Conservation (phyloP, 805 yeast species). For the Kuraishia borneana region DNA sequence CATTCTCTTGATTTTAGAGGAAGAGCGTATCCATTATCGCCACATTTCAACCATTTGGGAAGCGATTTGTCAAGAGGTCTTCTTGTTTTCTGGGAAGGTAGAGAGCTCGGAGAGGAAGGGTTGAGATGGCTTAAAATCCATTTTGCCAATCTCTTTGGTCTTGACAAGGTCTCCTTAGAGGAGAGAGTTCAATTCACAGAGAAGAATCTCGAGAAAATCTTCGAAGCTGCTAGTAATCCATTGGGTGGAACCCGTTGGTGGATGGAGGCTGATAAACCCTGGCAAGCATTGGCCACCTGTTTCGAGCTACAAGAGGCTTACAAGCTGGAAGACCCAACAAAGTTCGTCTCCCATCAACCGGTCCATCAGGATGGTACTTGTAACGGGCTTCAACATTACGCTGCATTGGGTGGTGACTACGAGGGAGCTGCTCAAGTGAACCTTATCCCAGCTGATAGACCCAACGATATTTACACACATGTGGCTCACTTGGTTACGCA, state of each 20-base stretch:
- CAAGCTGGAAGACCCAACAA: slow-evolving; percentile 50
- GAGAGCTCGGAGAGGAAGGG: slow-evolving; percentile 52
- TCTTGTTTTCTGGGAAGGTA: slow-evolving; percentile 69
- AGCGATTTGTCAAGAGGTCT: slow-evolving; percentile 68
- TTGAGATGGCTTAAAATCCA: slow-evolving; percentile 69
- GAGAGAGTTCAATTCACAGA: slow-evolving; percentile 55
- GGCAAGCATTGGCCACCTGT: slow-evolving; percentile 70
- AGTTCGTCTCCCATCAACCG: slow-evolving; percentile 60
- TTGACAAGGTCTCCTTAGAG: slow-evolving; percentile 58
- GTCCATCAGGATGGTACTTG: slow-evolving; percentile 85
- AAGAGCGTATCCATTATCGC: slow-evolving; percentile 72
- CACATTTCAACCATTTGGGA: slow-evolving; percentile 74
- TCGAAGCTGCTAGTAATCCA: slow-evolving; percentile 56
- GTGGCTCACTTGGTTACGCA: slow-evolving; percentile 56
- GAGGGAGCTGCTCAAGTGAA: slow-evolving; percentile 80
- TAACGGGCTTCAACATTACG: slow-evolving; percentile 79
- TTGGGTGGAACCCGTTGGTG: slow-evolving; percentile 49
- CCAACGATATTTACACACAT: slow-evolving; percentile 66
- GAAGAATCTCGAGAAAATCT: slow-evolving; percentile 40
- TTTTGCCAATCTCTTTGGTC: slow-evolving; percentile 61
- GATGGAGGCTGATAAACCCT: slow-evolving; percentile 68
- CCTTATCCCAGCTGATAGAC: slow-evolving; percentile 56
- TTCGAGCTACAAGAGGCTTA: slow-evolving; percentile 55
- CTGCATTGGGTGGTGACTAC: slow-evolving; percentile 76
- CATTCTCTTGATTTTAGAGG: slow-evolving; percentile 79